These are phyloP conservation scores for Candida tallmaniae DNA, from an alignment of 805 yeast species.

Conservation along the genomic window DNA sequence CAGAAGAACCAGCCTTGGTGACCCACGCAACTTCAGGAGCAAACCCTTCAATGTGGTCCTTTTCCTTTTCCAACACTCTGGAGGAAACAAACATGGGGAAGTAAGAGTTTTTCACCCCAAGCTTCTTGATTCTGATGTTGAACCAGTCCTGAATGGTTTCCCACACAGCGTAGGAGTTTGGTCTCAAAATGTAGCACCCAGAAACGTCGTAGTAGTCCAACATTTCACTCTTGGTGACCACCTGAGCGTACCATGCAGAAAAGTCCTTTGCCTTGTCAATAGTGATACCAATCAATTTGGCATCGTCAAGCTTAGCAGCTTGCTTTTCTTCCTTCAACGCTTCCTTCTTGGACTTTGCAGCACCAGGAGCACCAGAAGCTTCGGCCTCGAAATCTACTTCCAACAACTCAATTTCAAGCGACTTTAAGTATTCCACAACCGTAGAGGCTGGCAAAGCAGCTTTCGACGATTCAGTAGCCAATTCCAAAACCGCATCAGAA, in stretches of 20 bases:
- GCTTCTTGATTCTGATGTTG: slow-evolving; percentile 68
- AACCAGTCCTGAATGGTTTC: slow-evolving; percentile 89
- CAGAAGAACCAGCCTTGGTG: slow-evolving; percentile 90
- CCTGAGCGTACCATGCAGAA: slow-evolving; percentile 97
- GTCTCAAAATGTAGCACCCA: slow-evolving; percentile 97
- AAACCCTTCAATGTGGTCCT: slow-evolving; percentile 97
- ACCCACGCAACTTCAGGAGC: slow-evolving; percentile 99
- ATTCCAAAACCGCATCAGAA: slow-evolving; percentile 35
- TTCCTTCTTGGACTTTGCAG: slow-evolving; percentile 29
- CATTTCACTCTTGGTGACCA: slow-evolving; percentile 96
- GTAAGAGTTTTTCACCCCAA: slow-evolving; percentile 93
- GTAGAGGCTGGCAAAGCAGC: slow-evolving; percentile 46
- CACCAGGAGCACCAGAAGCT: slow-evolving; percentile 22
- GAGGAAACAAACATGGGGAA: slow-evolving; percentile 98
- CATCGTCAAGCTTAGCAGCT: slow-evolving; percentile 67
- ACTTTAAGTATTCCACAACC: slow-evolving; percentile 41
- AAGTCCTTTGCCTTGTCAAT: slow-evolving; percentile 89
- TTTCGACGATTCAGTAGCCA: slow-evolving; percentile 51
- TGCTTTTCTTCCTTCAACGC: slow-evolving; percentile 33
- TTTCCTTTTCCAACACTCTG: slow-evolving; percentile 91
- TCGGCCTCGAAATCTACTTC: slow-evolving; percentile 52
- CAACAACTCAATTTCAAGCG: slow-evolving; percentile 47
- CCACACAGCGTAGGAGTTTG: slow-evolving; percentile 93
- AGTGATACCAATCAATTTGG: slow-evolving; percentile 92
- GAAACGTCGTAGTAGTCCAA: slow-evolving; percentile 97